Evolutionary conservation across 768 basidiomycete species (phyloP).

Genomic region (Phaeotremella skinneri): DNA sequence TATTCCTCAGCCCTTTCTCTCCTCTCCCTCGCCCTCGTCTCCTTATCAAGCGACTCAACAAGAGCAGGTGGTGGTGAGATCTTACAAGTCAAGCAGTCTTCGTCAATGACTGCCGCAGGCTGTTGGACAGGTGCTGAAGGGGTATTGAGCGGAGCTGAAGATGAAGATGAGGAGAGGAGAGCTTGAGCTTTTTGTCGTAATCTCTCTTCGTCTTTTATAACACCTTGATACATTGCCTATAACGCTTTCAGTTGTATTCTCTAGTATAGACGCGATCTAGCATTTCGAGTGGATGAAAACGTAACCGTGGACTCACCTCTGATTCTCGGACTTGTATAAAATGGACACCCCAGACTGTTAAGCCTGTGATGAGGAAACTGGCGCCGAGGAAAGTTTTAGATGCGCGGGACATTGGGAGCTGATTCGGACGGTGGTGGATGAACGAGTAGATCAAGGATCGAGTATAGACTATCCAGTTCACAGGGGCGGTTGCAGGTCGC

Average conservation of each 20-base stretch:
- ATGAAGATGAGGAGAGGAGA: slow-evolving; percentile 35
- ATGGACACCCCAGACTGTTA: slow-evolving; percentile 87
- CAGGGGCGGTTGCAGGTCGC: too few species aligned
- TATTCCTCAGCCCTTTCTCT: slow-evolving; percentile 41
- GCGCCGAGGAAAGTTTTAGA: slow-evolving; percentile 73
- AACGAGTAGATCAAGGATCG: neutral
- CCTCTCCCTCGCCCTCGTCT: slow-evolving; percentile 29
- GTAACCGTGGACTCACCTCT: slow-evolving; percentile 61
- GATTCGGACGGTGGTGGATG: neutral
- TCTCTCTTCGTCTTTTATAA: slow-evolving; percentile 82
- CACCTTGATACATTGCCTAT: slow-evolving; percentile 88
- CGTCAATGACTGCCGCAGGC: slow-evolving; percentile 33
- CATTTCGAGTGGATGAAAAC: neutral
- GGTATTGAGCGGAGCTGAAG: slow-evolving; percentile 11
- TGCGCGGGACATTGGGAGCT: slow-evolving; percentile 60
- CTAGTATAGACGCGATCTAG: neutral
- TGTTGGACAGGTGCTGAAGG: slow-evolving; percentile 28
- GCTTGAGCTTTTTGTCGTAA: slow-evolving; percentile 63
- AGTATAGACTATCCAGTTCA: too few species aligned
- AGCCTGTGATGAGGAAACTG: slow-evolving; percentile 63
- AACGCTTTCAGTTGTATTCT: neutral
- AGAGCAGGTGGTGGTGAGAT: slow-evolving; percentile 41
- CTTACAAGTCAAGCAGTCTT: slow-evolving; percentile 38
- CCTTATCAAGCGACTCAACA: slow-evolving; percentile 30
- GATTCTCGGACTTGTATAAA: slow-evolving; percentile 78